Conservation (phyloP, 2,329 filamentous ascomycete species). For the Ceratocystis diversiconidia region DNA sequence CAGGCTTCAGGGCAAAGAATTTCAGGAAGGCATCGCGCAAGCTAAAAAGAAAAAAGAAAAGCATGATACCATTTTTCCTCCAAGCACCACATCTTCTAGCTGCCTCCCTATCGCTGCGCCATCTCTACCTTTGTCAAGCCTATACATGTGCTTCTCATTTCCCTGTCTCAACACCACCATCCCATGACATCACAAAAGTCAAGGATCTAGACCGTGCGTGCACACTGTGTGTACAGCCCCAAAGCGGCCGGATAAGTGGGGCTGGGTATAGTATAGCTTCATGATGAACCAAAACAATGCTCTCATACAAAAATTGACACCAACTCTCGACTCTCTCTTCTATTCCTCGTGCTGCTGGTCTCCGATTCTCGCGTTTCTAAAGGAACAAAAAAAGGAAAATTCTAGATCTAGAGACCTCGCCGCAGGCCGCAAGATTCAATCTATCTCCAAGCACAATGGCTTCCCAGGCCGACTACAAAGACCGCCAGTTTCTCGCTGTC, state of each 20-base stretch:
- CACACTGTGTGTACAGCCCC: constrained; percentile 2
- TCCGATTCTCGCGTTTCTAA: neutral
- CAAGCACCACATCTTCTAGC: no score
- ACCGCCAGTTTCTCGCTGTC: constrained; percentile 90
- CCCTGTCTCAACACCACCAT: neutral
- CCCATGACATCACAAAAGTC: neutral
- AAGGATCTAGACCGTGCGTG: neutral
- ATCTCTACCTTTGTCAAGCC: neutral
- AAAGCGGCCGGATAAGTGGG: neutral
- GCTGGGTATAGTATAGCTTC: neutral
- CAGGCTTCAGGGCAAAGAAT: no score
- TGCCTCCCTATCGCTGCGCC: no score
- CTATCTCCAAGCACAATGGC: constrained; percentile 28
- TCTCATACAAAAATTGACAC: neutral
- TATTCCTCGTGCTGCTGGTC: neutral
- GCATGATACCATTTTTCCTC: no score
- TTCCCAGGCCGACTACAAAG: constrained; percentile 51
- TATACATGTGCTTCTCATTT: neutral
- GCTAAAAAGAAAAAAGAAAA: no score
- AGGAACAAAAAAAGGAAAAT: neutral
- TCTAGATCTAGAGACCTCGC: no score
- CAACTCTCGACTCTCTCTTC: neutral
- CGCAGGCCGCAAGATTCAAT: neutral
- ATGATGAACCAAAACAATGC: neutral
- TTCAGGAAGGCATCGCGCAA: no score